Evolutionary conservation across 2,329 filamentous ascomycete genomes (phyloP).

Genomic region (Allantophomopsis lycopodina): DNA sequence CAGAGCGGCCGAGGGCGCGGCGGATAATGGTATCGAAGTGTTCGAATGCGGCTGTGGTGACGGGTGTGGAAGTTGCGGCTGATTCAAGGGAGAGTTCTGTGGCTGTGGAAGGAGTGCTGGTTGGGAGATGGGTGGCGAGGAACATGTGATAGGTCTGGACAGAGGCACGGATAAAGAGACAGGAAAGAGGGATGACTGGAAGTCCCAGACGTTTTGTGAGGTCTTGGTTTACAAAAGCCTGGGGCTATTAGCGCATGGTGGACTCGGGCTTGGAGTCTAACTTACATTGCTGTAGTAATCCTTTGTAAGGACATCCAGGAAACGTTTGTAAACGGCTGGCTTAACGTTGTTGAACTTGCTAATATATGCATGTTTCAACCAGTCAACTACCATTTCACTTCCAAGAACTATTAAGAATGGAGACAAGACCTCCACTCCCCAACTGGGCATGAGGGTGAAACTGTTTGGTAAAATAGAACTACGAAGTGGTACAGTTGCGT

Average conservation of each 20-base stretch:
- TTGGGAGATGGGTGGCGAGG: conserved; percentile 70
- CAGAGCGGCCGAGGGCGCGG: conserved; percentile 60
- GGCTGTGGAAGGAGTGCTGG: conserved; percentile 53
- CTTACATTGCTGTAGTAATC: conserved; percentile 91
- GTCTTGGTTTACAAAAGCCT: conserved; percentile 85
- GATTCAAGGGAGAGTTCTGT: conserved; percentile 53
- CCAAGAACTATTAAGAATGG: conserved; percentile 90
- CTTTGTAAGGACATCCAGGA: conserved; percentile 87
- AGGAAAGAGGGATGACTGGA: conserved; percentile 83
- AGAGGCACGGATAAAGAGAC: conserved; percentile 86
- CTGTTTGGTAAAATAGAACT: conserved; percentile 74
- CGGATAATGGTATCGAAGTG: conserved; percentile 69
- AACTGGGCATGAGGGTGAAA: conserved; percentile 79
- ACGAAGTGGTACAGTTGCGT: conserved; percentile 46
- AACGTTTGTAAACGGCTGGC: conserved; percentile 76
- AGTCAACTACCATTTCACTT: conserved; percentile 93
- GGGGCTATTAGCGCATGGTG: neutral
- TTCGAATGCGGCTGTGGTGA: conserved; percentile 63
- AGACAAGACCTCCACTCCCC: conserved; percentile 79
- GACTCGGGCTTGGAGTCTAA: conserved; percentile 1
- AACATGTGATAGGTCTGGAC: conserved; percentile 99
- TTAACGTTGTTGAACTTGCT: conserved; percentile 98
- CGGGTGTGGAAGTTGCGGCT: conserved; percentile 48
- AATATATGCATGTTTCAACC: conserved; percentile 95
- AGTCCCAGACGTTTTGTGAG: conserved; percentile 80